Evolutionary conservation across 2,329 filamentous ascomycete species (phyloP), one percentile per base, ranked within the genome.

Genomic region (Emericellopsis atlantica): DNA sequence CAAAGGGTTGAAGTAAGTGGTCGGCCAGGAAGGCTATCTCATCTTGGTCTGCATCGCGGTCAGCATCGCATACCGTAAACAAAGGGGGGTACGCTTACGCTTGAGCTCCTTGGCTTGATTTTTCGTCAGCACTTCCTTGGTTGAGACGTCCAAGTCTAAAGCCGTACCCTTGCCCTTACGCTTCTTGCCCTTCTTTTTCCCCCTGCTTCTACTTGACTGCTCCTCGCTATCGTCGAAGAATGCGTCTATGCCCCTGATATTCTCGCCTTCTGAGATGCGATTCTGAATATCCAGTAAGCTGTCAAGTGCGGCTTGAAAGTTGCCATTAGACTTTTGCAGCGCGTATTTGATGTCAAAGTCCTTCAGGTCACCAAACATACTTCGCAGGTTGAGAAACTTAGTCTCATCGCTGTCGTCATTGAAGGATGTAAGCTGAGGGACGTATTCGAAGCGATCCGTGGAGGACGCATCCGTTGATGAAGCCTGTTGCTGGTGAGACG

Each of bases 201-300:
- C 39, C 23, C 46, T 52, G 23, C 45, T 52, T 16, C 40, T 44
- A 36, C 44, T 49, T 31, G 39, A 40, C 6, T 54, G 57, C 14
- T 68, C 60, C 14, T 76, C 70, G 0, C 70, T 70, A 32, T 76
- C 69, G 6, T 29, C 26, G 18, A 76, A 78, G 54, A 95, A 95
- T 0, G 76, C 87, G 43, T 95, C 87, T n/a, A 95, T 67, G 0
- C 88, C 85, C 54, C 84, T 90, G 2, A 70, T 65, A 2, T 72
- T 66, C 41, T 75, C 67, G 0, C 74, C 74, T 1, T 68, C 72
- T 43, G 87, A 76, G 43, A 86, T 77, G 5, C 95, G 78, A 52
- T 81, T 87, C 16, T 84, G 77, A 12, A 86, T 69, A 48, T 84
- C 93, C 26, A 95, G 70, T 11, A 96, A 65, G 44, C 87, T 79